Base-by-base conservation (phyloP, 2,329 filamentous ascomycete species). In the Epichloe festucae region DNA sequence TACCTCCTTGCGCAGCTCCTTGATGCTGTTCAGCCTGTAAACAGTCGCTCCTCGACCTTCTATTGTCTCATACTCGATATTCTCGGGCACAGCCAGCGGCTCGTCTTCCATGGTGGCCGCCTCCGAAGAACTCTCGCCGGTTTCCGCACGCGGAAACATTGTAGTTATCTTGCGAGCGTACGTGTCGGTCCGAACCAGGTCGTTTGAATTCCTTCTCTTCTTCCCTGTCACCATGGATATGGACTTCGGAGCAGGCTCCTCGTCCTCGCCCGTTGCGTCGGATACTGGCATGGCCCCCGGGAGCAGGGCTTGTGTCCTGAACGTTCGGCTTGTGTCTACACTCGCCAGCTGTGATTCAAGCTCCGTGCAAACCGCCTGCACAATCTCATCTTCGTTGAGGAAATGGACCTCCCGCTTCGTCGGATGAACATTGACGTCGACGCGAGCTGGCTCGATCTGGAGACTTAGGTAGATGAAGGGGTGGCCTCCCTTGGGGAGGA, bases 381-480 rank as follows among this genome's bases (percentile, higher is more conserved):
- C 85, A 45, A 98, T 95, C 59, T 98, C 93, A 56, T 98, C 93
- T 65, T 98, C 93, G 55, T 97, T 95, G 21, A 98, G 75, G 60
- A 98, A 97, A 62, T 97, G 93, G 19, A 98, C 93, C 64, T 98
- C 91, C 48, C 89, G 78, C 67, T 98, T 98, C 0, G 93, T 98
- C 0, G 93, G 93, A 66, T 98, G 93, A 0, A 98, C 86, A 59
- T 98, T 98, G 63, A 98, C 94, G 65, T 98, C 93, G 4, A 98
- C 89, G 50, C 91, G 78, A 27, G 85, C 81, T 1, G 93, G 91
- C 59, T 97, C 90, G 52, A 98, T 95, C 54, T 95, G 87, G 2
- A 98, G 76, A 62, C 85, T 93, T 27, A 98, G 75, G 63, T 98
- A 98, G 52, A 91, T 75, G 64, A 97, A 98, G 0, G 63, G 93